Percentiles rank a stretch among this genome's conserved stretches.
Evolutionary conservation across 2,329 filamentous ascomycete species (phyloP).

Genomic region (Xylaria sp.): DNA sequence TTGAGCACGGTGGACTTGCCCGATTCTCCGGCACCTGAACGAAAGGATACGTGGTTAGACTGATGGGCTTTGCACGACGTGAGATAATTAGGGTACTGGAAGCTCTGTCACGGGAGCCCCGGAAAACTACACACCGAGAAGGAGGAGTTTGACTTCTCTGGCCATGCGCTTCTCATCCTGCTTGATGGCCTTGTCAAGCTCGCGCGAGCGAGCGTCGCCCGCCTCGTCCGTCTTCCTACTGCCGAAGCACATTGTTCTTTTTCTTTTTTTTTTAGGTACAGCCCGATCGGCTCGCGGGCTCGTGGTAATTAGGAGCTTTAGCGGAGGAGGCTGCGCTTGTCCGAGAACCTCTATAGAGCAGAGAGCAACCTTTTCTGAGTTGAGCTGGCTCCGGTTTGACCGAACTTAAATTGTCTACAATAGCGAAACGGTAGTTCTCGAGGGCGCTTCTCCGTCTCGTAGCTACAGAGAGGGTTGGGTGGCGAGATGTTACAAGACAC

Average conservation of each 20-base stretch:
- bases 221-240: conserved; percentile 56
- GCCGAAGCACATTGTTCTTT: conserved; percentile 78
- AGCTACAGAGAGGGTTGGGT: conserved; percentile 6
- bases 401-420: conserved; percentile 10
- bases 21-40: conserved; percentile 86
- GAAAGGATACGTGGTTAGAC: conserved; percentile 34
- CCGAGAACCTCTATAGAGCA: conserved; percentile 5
- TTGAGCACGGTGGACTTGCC: conserved; percentile 97
- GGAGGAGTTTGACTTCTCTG: conserved; percentile 89
- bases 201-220: conserved; percentile 64
- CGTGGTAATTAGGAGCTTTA: not conserved
- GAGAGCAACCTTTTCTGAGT: not conserved
- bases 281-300: conserved; percentile 13
- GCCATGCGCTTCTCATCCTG: conserved; percentile 86
- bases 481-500: not conserved
- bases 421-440: not conserved
- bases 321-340: conserved; percentile 9
- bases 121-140: conserved; percentile 72
- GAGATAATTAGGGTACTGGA: conserved; percentile 28
- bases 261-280: conserved; percentile 8
- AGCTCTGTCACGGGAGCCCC: conserved; percentile 7
- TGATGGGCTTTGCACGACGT: conserved; percentile 23
- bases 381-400: conserved; percentile 1
- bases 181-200: conserved; percentile 86
- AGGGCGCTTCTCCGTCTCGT: not conserved